Evolutionary conservation across 306 rosid genomes (phyloP).

Genomic region (Dicorynia guianensis): DNA sequence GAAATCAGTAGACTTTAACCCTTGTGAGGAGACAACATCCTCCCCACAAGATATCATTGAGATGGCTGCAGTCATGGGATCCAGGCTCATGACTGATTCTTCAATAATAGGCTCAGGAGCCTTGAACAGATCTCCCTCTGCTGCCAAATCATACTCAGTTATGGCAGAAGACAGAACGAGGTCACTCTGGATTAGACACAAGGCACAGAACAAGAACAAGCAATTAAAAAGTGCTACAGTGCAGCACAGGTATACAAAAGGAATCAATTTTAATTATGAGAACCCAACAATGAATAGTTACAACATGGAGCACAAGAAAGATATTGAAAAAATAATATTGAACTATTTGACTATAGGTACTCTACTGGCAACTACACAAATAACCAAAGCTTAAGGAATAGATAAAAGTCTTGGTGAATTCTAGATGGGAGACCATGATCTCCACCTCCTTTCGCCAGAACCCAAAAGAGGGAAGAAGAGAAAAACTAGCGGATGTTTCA

Average conservation of each 20-base stretch:
- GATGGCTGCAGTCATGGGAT: slow-evolving; percentile 76
- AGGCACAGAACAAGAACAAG: neutral
- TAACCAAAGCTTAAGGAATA: slow-evolving; percentile 24
- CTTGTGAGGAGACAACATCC: slow-evolving; percentile 65
- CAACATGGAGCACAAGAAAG: slow-evolving; percentile 3
- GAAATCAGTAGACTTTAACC: slow-evolving; percentile 70
- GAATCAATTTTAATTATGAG: slow-evolving; percentile 1
- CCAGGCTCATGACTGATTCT: slow-evolving; percentile 62
- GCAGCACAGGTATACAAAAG: neutral
- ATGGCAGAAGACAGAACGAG: slow-evolving; percentile 63
- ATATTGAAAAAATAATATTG: neutral
- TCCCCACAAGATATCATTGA: slow-evolving; percentile 86
- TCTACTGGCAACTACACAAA: neutral
- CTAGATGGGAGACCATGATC: slow-evolving; percentile 2
- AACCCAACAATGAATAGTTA: slow-evolving; percentile 10
- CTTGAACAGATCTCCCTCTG: slow-evolving; percentile 92
- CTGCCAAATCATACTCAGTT: slow-evolving; percentile 85
- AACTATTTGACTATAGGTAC: neutral
- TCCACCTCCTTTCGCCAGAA: neutral
- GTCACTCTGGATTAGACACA: slow-evolving; percentile 62
- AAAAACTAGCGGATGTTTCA: neutral
- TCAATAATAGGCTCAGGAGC: slow-evolving; percentile 90
- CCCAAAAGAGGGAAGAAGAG: neutral
- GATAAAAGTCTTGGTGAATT: slow-evolving; percentile 21
- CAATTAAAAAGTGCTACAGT: slow-evolving; percentile 13